phyloP scores from a whole-genome alignment of 2,329 filamentous ascomycete genomes.

The Akanthomyces uredinophilus region DNA sequence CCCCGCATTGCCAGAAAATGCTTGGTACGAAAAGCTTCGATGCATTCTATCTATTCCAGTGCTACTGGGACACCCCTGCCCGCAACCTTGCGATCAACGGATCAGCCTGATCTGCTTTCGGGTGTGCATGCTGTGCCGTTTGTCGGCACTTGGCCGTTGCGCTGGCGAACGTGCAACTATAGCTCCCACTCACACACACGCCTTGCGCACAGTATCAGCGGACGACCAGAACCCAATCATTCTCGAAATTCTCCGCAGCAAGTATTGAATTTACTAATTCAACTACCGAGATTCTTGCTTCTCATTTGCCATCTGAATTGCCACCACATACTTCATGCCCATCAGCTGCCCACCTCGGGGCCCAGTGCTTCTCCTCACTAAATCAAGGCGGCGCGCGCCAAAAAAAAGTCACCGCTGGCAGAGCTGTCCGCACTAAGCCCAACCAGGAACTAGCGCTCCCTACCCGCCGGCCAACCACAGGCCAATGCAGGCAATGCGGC shows the following conservation, averaged over 20 bases:
- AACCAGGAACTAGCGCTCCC: neutral
- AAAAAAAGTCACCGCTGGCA: neutral
- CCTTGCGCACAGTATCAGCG: too few species aligned
- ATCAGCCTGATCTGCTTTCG: neutral
- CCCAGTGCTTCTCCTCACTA: neutral
- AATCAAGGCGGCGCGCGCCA: neutral
- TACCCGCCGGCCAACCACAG: neutral
- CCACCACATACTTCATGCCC: constrained; percentile 2
- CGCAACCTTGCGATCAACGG: neutral
- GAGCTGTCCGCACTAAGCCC: neutral
- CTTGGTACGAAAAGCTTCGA: neutral
- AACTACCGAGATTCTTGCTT: neutral
- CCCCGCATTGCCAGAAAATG: too few species aligned
- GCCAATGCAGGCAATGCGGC: neutral
- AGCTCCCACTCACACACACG: too few species aligned
- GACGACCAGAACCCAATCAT: too few species aligned
- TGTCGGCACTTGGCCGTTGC: neutral
- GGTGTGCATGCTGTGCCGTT: neutral
- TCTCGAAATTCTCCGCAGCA: too few species aligned
- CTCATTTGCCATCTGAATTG: too few species aligned
- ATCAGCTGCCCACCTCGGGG: too few species aligned
- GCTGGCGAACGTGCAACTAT: too few species aligned
- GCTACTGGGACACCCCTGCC: neutral
- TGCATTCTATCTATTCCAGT: neutral
- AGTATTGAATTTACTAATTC: neutral